These are phyloP conservation scores for Aspergillus unguis DNA, from an alignment of 2,329 filamentous ascomycete genomes.

Conservation along the genomic window DNA sequence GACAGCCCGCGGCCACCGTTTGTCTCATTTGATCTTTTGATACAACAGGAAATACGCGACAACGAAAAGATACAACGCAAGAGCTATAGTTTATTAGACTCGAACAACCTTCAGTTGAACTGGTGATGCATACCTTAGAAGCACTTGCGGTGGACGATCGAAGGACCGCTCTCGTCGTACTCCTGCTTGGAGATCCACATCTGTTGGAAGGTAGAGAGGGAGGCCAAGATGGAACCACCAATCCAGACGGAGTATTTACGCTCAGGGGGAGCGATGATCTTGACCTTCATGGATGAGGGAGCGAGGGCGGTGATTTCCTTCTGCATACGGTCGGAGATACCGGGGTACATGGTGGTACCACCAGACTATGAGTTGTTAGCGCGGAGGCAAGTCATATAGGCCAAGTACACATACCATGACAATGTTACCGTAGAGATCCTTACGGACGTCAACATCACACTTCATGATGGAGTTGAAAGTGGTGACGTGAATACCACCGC, in stretches of 20 bases:
- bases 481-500: conserved; percentile 97
- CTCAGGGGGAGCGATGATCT: conserved; percentile 99
- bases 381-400: background rate
- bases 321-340: conserved; percentile 99
- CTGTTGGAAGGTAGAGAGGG: conserved; percentile 99
- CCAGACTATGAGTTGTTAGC: conserved; percentile 66
- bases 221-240: conserved; percentile 99
- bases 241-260: conserved; percentile 99
- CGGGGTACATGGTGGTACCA: conserved; percentile 99
- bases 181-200: conserved; percentile 99
- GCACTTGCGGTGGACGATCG: conserved; percentile 99
- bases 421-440: conserved; percentile 99
- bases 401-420: conserved; percentile 77
- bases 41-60: conserved; percentile 42
- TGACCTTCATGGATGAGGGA: conserved; percentile 99
- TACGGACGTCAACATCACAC: conserved; percentile 99
- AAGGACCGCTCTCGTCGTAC: conserved; percentile 99
- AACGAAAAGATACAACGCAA: conserved; percentile 31
- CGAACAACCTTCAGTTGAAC: background rate
- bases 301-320: conserved; percentile 99
- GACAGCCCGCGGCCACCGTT: conserved; percentile 35
- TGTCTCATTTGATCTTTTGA: conserved; percentile 40
- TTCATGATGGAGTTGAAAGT: conserved; percentile 99
- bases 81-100: conserved; percentile 11
- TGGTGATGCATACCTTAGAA: conserved; percentile 69